Percentiles rank a stretch among this genome's conserved stretches.
Conservation (phyloP, 1,284 basidiomycete genomes). For the Phylloboletellus chloephorus region DNA sequence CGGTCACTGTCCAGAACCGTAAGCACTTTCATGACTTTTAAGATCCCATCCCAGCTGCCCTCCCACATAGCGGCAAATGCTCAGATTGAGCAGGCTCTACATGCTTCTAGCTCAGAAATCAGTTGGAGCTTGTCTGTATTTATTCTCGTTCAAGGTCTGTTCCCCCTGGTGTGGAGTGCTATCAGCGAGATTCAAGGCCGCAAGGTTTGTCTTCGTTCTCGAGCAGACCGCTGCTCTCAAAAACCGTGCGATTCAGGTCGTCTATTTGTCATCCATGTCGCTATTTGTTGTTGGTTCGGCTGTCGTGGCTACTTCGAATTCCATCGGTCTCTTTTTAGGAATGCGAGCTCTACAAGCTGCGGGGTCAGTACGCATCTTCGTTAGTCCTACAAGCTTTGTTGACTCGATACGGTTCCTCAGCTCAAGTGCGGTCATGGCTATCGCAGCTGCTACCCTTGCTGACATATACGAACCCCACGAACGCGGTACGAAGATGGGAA, state of each 20-base stretch:
- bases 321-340: conserved; percentile 65
- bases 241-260: conserved; percentile 38
- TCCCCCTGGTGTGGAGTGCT: conserved; percentile 68
- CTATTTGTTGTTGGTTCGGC: conserved; percentile 62
- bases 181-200: conserved; percentile 78
- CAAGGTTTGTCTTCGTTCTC: conserved; percentile 43
- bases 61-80: conserved; percentile 54
- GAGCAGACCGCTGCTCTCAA: background rate
- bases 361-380: conserved; percentile 37
- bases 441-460: conserved; percentile 78
- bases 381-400: background rate
- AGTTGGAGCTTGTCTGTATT: conserved; percentile 74
- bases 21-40: conserved; percentile 19
- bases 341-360: conserved; percentile 66
- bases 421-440: conserved; percentile 70
- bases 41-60: background rate
- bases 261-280: conserved; percentile 61
- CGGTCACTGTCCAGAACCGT: conserved; percentile 67
- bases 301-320: conserved; percentile 59
- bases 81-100: conserved; percentile 62
- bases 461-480: conserved; percentile 80
- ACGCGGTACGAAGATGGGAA: conserved; percentile 75
- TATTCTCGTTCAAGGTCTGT: conserved; percentile 69
- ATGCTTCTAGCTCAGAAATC: conserved; percentile 64
- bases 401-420: conserved; percentile 33